These are phyloP conservation scores for Ganoderma sp. DNA, from an alignment of 1,284 basidiomycete genomes.

Conservation along the genomic window DNA sequence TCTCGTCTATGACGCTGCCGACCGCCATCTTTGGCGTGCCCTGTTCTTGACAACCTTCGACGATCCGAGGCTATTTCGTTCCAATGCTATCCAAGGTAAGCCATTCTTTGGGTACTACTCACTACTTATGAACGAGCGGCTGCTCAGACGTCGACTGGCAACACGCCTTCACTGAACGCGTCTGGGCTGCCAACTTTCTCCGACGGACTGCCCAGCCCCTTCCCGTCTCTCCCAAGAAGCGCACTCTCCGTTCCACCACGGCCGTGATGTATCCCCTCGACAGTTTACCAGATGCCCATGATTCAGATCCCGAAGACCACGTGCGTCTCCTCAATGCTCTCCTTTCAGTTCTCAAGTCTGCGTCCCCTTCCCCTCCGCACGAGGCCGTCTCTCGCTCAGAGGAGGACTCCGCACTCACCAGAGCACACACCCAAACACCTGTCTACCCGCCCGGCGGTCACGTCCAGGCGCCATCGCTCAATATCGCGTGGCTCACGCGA, in stretches of 20 bases:
- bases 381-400: background rate
- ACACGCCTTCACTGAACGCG: constrained; percentile 27
- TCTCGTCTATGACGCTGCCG: constrained; percentile 48
- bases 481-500: constrained; percentile 38
- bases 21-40: constrained; percentile 58
- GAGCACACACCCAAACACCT: constrained; percentile 13
- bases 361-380: constrained; percentile 25
- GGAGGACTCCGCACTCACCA: constrained; percentile 9
- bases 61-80: constrained; percentile 42
- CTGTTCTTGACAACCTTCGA: constrained; percentile 56
- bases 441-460: constrained; percentile 17
- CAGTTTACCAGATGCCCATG: constrained; percentile 11
- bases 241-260: constrained; percentile 16
- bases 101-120: background rate
- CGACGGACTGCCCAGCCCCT: constrained; percentile 16
- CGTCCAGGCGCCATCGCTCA: constrained; percentile 25
- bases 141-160: constrained; percentile 30
- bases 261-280: constrained; percentile 14
- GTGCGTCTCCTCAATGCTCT: constrained; percentile 31
- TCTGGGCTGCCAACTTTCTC: constrained; percentile 29
- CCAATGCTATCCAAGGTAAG: background rate
- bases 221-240: constrained; percentile 16
- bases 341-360: constrained; percentile 41
- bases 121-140: background rate
- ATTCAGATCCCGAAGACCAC: constrained; percentile 10